phyloP scores from a whole-genome alignment of 495 filamentous ascomycete species.

The Podospora fimiseda region DNA sequence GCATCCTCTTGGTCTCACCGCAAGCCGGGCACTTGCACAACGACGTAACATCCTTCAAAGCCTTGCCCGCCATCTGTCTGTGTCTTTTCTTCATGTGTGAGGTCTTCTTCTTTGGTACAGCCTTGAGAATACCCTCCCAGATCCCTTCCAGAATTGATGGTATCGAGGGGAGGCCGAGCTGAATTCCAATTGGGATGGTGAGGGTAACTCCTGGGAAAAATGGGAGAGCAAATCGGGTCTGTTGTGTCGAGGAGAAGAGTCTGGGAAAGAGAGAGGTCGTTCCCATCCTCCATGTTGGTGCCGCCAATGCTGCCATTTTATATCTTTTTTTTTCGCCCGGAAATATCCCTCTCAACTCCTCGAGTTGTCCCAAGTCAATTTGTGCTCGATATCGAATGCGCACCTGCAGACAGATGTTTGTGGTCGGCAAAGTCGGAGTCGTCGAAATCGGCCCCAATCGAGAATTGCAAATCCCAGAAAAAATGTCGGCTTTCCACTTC shows the following conservation, averaged over 20 bases:
- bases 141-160: slow-evolving; percentile 60
- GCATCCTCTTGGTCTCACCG: slow-evolving; percentile 78
- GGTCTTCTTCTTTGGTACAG: slow-evolving; percentile 98
- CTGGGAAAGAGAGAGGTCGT: slow-evolving; percentile 26
- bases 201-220: slow-evolving; percentile 45
- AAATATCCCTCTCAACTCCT: no score
- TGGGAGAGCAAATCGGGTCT: slow-evolving; percentile 35
- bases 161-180: slow-evolving; percentile 46
- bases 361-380: no score
- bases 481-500: slow-evolving; percentile 19
- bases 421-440: slow-evolving; percentile 10
- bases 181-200: slow-evolving; percentile 49
- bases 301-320: slow-evolving; percentile 36
- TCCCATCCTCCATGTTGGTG: slow-evolving; percentile 29
- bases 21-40: slow-evolving; percentile 86
- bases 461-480: slow-evolving; percentile 14
- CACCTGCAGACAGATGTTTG: slow-evolving; percentile 6
- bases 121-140: slow-evolving; percentile 87
- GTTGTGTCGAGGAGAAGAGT: slow-evolving; percentile 31
- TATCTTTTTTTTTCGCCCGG: not conserved
- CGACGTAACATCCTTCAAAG: slow-evolving; percentile 76
- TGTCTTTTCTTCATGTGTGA: slow-evolving; percentile 93
- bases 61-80: slow-evolving; percentile 90
- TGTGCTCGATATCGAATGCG: no score
- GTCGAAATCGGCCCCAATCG: not conserved